Percentiles rank a stretch among this genome's conserved stretches.
phyloP scores from a whole-genome alignment of 2,329 filamentous ascomycete genomes.

The Ascochyta viciae-villosae region DNA sequence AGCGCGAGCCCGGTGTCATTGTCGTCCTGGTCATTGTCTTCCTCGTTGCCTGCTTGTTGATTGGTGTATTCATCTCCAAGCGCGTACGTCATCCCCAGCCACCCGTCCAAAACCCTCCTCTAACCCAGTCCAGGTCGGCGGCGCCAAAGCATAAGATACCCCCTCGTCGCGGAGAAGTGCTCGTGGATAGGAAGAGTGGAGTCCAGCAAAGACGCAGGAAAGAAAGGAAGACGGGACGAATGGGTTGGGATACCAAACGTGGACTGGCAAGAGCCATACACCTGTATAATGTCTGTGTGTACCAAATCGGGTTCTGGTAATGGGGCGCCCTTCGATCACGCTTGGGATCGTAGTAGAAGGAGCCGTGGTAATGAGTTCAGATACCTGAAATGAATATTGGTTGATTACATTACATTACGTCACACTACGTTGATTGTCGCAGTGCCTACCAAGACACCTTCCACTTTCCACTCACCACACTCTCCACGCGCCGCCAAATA shows the following conservation, averaged over 20 bases:
- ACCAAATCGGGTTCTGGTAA: slow-evolving; percentile 22
- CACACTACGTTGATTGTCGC: slow-evolving; percentile 11
- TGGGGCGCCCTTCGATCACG: slow-evolving; percentile 29
- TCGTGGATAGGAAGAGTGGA: slow-evolving; percentile 18
- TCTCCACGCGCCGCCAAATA: too few species aligned
- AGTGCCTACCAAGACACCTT: background rate
- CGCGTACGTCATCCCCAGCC: slow-evolving; percentile 39
- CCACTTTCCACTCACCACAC: too few species aligned
- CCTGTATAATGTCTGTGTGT: slow-evolving; percentile 41
- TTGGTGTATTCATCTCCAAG: slow-evolving; percentile 59
- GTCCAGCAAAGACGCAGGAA: slow-evolving; percentile 17
- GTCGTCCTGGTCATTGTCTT: slow-evolving; percentile 69
- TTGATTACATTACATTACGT: background rate
- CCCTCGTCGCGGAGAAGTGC: slow-evolving; percentile 8
- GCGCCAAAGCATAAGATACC: slow-evolving; percentile 19
- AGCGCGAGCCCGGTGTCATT: slow-evolving; percentile 64
- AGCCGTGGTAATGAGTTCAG: slow-evolving; percentile 43
- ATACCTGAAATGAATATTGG: slow-evolving; percentile 28
- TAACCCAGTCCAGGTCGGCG: slow-evolving; percentile 7
- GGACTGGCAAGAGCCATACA: slow-evolving; percentile 19
- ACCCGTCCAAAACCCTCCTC: background rate
- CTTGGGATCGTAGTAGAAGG: slow-evolving; percentile 37
- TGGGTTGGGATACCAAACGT: slow-evolving; percentile 15
- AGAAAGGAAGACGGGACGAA: too few species aligned
- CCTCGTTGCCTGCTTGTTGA: slow-evolving; percentile 60